Evolutionary conservation across 1,284 basidiomycete species (phyloP).

Genomic region (Vanrija humicola): DNA sequence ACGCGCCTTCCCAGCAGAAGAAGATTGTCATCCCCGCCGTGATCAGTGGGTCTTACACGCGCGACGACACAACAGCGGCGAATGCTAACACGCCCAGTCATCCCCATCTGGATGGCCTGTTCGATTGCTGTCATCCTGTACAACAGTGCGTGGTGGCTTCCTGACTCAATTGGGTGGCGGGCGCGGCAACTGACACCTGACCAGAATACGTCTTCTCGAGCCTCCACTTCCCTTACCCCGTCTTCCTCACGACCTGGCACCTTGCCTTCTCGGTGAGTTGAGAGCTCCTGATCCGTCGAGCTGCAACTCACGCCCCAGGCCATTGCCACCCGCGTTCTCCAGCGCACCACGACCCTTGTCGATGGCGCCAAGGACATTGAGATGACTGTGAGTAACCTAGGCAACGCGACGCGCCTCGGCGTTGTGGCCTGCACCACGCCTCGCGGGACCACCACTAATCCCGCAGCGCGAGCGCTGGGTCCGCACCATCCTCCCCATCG

Average conservation of each 20-base stretch:
- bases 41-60: constrained; percentile 30
- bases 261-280: constrained; percentile 72
- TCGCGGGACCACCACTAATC: not conserved
- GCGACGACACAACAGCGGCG: too few relatives aligned
- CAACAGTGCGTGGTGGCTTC: constrained; percentile 58
- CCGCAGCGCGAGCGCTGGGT: constrained; percentile 66
- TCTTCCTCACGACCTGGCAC: constrained; percentile 85
- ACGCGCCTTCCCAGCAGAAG: constrained; percentile 32
- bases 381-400: constrained; percentile 57
- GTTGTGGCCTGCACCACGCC: not conserved
- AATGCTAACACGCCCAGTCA: constrained; percentile 28
- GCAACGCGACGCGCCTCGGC: not conserved
- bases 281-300: not conserved
- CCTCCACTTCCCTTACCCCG: constrained; percentile 75
- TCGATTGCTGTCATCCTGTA: constrained; percentile 91
- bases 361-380: constrained; percentile 83
- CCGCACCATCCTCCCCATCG: constrained; percentile 87
- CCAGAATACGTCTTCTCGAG: constrained; percentile 73
- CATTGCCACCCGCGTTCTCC: constrained; percentile 81
- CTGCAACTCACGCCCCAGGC: constrained; percentile 55
- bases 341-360: constrained; percentile 82
- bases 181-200: not conserved
- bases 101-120: constrained; percentile 67
- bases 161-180: too few relatives aligned
- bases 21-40: constrained; percentile 48